Conservation (phyloP, 192 early-diverging fungal genomes). For the Umbelopsis ramanniana region DNA sequence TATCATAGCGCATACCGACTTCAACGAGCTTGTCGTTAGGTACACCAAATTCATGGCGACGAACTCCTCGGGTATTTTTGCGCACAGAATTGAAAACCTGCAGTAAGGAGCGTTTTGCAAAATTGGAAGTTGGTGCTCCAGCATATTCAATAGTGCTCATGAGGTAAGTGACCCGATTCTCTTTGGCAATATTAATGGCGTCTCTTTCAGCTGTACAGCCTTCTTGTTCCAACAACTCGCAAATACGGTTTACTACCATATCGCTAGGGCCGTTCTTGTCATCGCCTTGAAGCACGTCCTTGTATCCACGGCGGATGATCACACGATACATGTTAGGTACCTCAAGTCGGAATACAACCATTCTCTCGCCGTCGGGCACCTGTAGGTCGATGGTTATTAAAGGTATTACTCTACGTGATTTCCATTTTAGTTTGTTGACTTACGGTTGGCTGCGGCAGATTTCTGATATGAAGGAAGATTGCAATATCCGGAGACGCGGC, state of each 20-base stretch:
- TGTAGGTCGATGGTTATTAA: not conserved
- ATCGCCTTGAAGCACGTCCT: slow-evolving; percentile 10
- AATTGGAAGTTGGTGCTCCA: not conserved
- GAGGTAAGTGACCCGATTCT: not conserved
- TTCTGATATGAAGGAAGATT: slow-evolving; percentile 29
- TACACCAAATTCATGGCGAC: slow-evolving; percentile 13
- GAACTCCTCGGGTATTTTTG: slow-evolving; percentile 11
- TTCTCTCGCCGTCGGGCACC: not conserved
- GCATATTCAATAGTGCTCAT: slow-evolving; percentile 20
- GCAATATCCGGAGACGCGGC: slow-evolving; percentile 25
- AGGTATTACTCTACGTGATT: not conserved
- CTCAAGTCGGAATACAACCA: slow-evolving; percentile 20
- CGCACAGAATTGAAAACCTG: not conserved
- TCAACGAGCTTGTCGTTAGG: slow-evolving; percentile 8
- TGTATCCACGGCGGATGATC: slow-evolving; percentile 19
- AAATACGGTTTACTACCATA: slow-evolving; percentile 1
- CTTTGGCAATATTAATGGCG: not conserved
- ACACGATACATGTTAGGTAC: slow-evolving; percentile 25
- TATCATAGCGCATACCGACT: slow-evolving; percentile 23
- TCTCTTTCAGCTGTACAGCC: slow-evolving; percentile 1
- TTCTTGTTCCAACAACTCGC: slow-evolving; percentile 14
- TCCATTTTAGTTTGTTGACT: not conserved
- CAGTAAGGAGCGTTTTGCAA: not conserved
- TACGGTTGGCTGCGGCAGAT: slow-evolving; percentile 15
- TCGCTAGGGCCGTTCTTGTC: not conserved